Percentiles rank a stretch among this genome's conserved stretches.
Conservation (phyloP, 1,284 basidiomycete genomes). For the Fomitiporia mediterranea region DNA sequence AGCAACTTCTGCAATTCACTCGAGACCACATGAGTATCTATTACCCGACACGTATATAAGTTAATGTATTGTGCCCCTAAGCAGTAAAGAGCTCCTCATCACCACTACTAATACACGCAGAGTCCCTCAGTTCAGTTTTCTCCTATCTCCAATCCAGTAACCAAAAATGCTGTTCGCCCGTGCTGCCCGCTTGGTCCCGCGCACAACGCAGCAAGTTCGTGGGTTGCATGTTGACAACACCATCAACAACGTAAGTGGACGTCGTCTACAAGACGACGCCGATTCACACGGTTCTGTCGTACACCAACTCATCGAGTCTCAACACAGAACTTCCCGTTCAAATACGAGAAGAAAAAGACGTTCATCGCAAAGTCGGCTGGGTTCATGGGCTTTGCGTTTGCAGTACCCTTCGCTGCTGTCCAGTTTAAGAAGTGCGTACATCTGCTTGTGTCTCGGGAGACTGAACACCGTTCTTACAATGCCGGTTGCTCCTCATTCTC, state of each 20-base stretch:
- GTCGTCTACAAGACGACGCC: too few relatives aligned
- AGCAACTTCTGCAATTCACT: not conserved
- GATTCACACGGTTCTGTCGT: not conserved
- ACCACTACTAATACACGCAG: not conserved
- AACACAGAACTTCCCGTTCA: slow-evolving; percentile 18
- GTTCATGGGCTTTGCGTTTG: slow-evolving; percentile 12
- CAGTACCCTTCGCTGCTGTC: slow-evolving; percentile 7
- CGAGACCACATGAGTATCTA: slow-evolving; percentile 6
- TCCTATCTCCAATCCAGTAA: not conserved
- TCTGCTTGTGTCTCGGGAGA: not conserved
- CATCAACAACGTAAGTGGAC: slow-evolving; percentile 9
- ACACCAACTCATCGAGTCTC: not conserved
- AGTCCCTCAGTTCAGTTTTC: not conserved
- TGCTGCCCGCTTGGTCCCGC: not conserved
- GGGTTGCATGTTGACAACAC: slow-evolving; percentile 16
- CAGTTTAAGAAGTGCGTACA: slow-evolving; percentile 10
- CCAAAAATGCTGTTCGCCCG: not conserved
- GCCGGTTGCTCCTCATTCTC: not conserved
- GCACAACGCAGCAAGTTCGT: not conserved
- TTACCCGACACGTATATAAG: too few relatives aligned
- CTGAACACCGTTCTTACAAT: not conserved
- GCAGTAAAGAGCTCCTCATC: not conserved
- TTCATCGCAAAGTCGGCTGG: slow-evolving; percentile 7
- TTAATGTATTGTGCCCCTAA: too few relatives aligned
- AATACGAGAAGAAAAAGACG: slow-evolving; percentile 8